phyloP scores from a whole-genome alignment of 371 early-diverging fungal genomes.

The Haplosporangium sp. region DNA sequence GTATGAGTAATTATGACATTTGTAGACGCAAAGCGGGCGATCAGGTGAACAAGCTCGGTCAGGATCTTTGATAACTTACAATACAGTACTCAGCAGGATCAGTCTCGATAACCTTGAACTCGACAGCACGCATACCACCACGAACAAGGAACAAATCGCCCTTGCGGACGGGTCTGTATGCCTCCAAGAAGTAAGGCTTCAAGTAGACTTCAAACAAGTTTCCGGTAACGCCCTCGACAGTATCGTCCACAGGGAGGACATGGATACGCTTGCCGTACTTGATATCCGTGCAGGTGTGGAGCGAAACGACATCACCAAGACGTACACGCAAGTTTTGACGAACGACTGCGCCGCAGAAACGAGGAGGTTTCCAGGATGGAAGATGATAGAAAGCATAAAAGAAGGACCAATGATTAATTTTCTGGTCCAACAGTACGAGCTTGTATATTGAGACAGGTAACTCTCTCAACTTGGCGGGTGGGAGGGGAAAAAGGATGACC shows the following conservation, averaged over 20 bases:
- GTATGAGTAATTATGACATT: background rate
- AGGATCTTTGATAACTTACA: constrained; percentile 67
- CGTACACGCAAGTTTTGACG: constrained; percentile 97
- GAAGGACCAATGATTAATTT: background rate
- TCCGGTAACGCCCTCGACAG: constrained; percentile 97
- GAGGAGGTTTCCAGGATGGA: background rate
- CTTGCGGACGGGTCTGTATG: constrained; percentile 94
- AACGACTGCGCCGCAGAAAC: constrained; percentile 74
- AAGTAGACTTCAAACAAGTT: constrained; percentile 97
- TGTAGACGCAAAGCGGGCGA: too few relatives aligned
- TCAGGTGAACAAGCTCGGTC: background rate
- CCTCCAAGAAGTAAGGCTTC: constrained; percentile 98
- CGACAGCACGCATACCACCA: constrained; percentile 98
- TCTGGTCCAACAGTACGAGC: background rate
- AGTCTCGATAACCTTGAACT: constrained; percentile 99
- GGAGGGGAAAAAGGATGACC: too few relatives aligned
- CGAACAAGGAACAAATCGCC: constrained; percentile 96
- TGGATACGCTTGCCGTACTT: constrained; percentile 96
- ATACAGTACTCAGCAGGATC: constrained; percentile 97
- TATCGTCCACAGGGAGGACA: constrained; percentile 98
- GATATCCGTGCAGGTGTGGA: constrained; percentile 97
- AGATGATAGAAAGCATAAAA: background rate
- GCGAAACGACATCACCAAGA: constrained; percentile 97
- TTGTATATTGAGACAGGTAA: background rate
- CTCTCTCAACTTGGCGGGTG: background rate